Percentiles rank a stretch among this genome's conserved stretches.
Conservation (phyloP, 1,284 basidiomycete species). For the Sporisorium graminicola region DNA sequence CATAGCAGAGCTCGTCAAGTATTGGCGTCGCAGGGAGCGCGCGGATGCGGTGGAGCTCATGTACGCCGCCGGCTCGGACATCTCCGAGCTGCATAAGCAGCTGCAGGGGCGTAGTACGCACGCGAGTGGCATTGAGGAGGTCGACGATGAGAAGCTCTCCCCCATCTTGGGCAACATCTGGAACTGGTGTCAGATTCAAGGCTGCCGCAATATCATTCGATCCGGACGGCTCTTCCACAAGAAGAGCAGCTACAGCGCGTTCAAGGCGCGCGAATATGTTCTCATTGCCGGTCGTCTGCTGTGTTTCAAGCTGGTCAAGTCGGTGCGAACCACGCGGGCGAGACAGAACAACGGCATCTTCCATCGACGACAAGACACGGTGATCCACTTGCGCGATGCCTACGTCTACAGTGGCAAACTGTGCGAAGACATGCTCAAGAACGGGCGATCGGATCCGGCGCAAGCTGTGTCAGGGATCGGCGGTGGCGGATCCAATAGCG, state of each 20-base stretch:
- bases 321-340: conserved; percentile 57
- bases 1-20: conserved; percentile 77
- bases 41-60: conserved; percentile 82
- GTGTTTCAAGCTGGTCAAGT: conserved; percentile 61
- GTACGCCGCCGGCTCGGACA: conserved; percentile 74
- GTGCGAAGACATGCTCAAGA: conserved; percentile 55
- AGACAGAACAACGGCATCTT: conserved; percentile 69
- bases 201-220: conserved; percentile 79
- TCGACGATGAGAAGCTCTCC: conserved; percentile 69
- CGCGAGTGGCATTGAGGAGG: conserved; percentile 5
- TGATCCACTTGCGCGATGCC: conserved; percentile 65
- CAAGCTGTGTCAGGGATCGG: conserved; percentile 44
- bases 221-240: conserved; percentile 80
- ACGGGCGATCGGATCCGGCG: conserved; percentile 53
- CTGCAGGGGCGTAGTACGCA: conserved; percentile 21
- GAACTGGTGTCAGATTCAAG: conserved; percentile 83
- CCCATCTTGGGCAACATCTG: conserved; percentile 77
- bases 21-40: conserved; percentile 81
- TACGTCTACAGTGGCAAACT: conserved; percentile 67
- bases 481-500: conserved; percentile 51
- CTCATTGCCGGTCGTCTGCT: conserved; percentile 64
- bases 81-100: conserved; percentile 71
- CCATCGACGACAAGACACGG: conserved; percentile 60
- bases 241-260: conserved; percentile 56
- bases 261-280: conserved; percentile 58